Evolutionary conservation across 768 basidiomycete genomes (phyloP).

Genomic region (Serendipita sp.): DNA sequence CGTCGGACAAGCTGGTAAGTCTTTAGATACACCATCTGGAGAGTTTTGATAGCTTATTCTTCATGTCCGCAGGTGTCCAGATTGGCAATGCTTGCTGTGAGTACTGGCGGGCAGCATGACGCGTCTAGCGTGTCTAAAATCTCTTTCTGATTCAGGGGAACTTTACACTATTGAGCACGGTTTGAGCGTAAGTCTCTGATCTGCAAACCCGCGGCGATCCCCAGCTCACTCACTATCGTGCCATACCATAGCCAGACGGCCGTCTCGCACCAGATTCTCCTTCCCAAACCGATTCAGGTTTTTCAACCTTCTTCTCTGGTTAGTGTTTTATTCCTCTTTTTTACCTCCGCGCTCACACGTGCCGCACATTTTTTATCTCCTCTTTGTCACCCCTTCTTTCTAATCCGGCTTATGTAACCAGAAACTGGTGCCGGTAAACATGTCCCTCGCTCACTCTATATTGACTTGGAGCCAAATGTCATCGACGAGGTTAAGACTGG

Average conservation of each 20-base stretch:
- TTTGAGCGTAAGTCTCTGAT: conserved; percentile 56
- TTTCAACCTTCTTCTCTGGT: conserved; percentile 96
- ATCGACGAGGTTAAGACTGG: conserved; percentile 96
- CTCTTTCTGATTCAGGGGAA: conserved; percentile 53
- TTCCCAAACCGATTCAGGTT: conserved; percentile 69
- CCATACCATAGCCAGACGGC: conserved; percentile 64
- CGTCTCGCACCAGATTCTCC: conserved; percentile 68
- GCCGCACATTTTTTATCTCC: background rate
- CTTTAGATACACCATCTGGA: background rate
- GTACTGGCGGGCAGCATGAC: conserved; percentile 26
- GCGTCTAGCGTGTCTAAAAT: conserved; percentile 18
- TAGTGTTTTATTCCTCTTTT: background rate
- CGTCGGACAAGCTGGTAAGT: conserved; percentile 90
- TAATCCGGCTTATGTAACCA: background rate
- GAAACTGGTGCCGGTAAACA: conserved; percentile 85
- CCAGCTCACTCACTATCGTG: background rate
- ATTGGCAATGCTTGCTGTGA: conserved; percentile 94
- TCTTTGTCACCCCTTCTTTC: background rate
- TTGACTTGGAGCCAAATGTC: conserved; percentile 93
- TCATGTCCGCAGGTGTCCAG: conserved; percentile 17
- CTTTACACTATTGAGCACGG: conserved; percentile 98
- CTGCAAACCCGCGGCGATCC: conserved; percentile 14
- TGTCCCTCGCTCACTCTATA: conserved; percentile 93
- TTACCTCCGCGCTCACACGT: background rate
- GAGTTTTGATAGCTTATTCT: conserved; percentile 10